Conservation (phyloP, 1,284 basidiomycete species). For the Ustilago trichophora region DNA sequence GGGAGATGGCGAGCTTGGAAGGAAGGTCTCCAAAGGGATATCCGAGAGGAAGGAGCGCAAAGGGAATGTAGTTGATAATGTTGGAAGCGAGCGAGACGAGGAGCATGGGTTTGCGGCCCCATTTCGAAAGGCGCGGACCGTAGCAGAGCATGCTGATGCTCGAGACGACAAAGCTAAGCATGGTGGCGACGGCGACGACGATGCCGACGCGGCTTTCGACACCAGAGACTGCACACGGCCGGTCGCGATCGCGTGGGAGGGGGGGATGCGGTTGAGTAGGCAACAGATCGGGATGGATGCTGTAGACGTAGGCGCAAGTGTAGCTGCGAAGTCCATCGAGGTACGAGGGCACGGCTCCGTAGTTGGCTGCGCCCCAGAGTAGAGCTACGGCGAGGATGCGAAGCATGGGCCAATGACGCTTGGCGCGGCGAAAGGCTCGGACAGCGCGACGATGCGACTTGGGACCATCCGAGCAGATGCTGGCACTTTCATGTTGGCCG, state of each 20-base stretch:
- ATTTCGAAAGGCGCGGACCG: conserved; percentile 29
- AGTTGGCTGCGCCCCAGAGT: conserved; percentile 32
- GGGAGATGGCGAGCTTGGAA: conserved; percentile 24
- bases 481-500: conserved; percentile 4
- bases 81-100: conserved; percentile 33
- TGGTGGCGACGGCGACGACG: conserved; percentile 33
- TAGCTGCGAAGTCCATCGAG: conserved; percentile 35
- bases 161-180: conserved; percentile 40
- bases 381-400: conserved; percentile 28
- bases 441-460: neutral
- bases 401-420: conserved; percentile 28
- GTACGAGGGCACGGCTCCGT: conserved; percentile 32
- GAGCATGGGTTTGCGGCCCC: conserved; percentile 45
- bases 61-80: conserved; percentile 42
- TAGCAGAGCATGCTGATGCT: conserved; percentile 48
- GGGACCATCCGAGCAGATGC: neutral
- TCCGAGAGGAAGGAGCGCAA: conserved; percentile 32
- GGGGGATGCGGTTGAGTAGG: conserved; percentile 21
- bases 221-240: conserved; percentile 41
- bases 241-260: conserved; percentile 31
- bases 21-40: conserved; percentile 39
- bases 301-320: conserved; percentile 38
- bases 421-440: neutral
- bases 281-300: conserved; percentile 23
- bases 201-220: conserved; percentile 43